Percentiles rank a stretch among this genome's conserved stretches.
phyloP scores from a whole-genome alignment of 805 yeast genomes.

The Schwanniomyces vanrijiae region DNA sequence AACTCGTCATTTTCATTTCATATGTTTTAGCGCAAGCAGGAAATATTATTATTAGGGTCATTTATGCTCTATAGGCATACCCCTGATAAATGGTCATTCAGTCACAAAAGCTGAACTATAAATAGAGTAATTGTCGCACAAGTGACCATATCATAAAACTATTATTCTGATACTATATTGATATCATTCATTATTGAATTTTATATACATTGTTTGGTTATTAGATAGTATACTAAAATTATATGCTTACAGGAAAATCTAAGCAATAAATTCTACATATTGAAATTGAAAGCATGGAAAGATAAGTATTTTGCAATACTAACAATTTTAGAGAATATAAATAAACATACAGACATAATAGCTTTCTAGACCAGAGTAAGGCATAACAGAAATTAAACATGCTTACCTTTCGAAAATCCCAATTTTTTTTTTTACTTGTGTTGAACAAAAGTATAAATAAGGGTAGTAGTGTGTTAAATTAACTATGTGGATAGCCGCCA shows the following conservation, averaged over 20 bases:
- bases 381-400: neutral
- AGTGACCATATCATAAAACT: too few relatives aligned
- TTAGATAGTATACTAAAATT: too few relatives aligned
- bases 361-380: constrained; percentile 4
- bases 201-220: too few relatives aligned
- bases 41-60: neutral
- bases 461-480: neutral
- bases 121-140: neutral
- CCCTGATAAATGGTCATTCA: neutral
- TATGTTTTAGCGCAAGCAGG: too few relatives aligned
- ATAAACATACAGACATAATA: neutral
- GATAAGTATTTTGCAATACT: neutral
- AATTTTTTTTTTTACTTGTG: neutral
- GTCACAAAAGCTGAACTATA: neutral
- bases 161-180: too few relatives aligned
- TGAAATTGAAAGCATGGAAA: neutral
- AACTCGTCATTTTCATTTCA: too few relatives aligned
- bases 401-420: neutral
- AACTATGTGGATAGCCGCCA: neutral
- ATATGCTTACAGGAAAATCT: too few relatives aligned
- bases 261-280: neutral
- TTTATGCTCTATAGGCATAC: neutral
- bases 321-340: neutral
- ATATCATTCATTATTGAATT: too few relatives aligned
- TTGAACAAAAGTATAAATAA: neutral